These are phyloP conservation scores for Gnaphalium uliginosum DNA, from an alignment of 129 eudicot genomes.

Conservation along the genomic window DNA sequence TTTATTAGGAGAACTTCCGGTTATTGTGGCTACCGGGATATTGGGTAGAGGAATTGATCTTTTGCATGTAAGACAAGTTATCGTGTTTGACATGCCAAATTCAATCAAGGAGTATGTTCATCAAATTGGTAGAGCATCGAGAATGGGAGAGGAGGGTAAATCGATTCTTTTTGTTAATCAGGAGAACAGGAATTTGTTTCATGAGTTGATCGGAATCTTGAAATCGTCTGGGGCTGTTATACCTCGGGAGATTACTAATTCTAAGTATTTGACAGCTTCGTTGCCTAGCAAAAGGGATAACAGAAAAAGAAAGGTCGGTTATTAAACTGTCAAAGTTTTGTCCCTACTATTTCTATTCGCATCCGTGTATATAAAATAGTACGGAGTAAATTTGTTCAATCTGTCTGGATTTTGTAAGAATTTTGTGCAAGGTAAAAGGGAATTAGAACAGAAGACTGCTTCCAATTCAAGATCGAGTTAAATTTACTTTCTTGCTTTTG, in stretches of 20 bases:
- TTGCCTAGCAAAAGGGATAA: conserved; percentile 36
- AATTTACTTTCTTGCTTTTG: not conserved
- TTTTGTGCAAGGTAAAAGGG: not conserved
- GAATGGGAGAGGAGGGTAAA: conserved; percentile 81
- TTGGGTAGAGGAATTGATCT: conserved; percentile 92
- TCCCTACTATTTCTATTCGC: conserved; percentile 1
- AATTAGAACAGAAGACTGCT: too few relatives aligned
- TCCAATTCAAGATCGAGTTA: not conserved
- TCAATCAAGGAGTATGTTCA: conserved; percentile 88
- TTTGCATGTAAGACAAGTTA: conserved; percentile 76
- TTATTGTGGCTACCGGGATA: conserved; percentile 89
- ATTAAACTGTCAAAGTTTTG: conserved; percentile 25
- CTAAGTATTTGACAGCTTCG: conserved; percentile 41
- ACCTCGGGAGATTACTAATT: conserved; percentile 78
- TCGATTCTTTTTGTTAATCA: conserved; percentile 75
- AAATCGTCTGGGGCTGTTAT: conserved; percentile 74
- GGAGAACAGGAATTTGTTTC: conserved; percentile 66
- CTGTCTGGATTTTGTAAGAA: not conserved
- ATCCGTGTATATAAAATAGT: not conserved
- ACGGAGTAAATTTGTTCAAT: not conserved
- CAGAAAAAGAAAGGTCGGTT: conserved; percentile 59
- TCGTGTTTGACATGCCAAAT: conserved; percentile 92
- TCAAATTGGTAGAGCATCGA: conserved; percentile 87
- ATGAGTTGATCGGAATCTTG: conserved; percentile 65
- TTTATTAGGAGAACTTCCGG: conserved; percentile 69